A percentile compares a stretch with the other conserved stretches of the same genome.
phyloP scores from a whole-genome alignment of 441 rosid genomes.

The Jatropha podagrica region DNA sequence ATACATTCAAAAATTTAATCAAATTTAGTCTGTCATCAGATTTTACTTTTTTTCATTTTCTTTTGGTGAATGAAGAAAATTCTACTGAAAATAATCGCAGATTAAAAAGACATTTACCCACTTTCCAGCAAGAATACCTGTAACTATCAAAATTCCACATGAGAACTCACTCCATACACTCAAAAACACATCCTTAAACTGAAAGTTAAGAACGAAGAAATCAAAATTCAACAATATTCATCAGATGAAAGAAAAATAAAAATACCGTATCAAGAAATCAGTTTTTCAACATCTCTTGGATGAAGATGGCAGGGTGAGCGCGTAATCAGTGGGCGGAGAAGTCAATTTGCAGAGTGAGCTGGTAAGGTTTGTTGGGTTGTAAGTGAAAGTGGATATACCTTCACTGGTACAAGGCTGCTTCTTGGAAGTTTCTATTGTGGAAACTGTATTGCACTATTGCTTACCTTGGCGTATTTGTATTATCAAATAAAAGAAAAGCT shows the following conservation, averaged over 20 bases:
- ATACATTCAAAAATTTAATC: not conserved
- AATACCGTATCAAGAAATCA: not conserved
- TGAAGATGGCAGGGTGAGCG: not conserved
- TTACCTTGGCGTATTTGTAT: not conserved
- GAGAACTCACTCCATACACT: not conserved
- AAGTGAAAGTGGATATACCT: constrained; percentile 4
- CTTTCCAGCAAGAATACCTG: not conserved
- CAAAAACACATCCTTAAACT: not conserved
- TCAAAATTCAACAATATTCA: not conserved
- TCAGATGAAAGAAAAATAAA: not conserved
- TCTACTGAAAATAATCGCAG: not conserved
- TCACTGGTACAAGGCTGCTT: not conserved
- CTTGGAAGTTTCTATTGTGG: constrained; percentile 6
- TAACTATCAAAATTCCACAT: not conserved
- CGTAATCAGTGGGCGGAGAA: not conserved
- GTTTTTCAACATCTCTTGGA: not conserved
- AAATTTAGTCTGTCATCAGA: not conserved
- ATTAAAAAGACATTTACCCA: not conserved
- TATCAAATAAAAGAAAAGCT: too few relatives aligned
- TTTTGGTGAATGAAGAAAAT: not conserved
- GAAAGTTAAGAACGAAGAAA: not conserved
- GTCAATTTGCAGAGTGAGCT: not conserved
- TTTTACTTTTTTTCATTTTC: not conserved
- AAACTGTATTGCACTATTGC: not conserved
- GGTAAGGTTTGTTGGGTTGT: not conserved